Conservation (phyloP, 257 asterid species). For the Haberlea rhodopensis region DNA sequence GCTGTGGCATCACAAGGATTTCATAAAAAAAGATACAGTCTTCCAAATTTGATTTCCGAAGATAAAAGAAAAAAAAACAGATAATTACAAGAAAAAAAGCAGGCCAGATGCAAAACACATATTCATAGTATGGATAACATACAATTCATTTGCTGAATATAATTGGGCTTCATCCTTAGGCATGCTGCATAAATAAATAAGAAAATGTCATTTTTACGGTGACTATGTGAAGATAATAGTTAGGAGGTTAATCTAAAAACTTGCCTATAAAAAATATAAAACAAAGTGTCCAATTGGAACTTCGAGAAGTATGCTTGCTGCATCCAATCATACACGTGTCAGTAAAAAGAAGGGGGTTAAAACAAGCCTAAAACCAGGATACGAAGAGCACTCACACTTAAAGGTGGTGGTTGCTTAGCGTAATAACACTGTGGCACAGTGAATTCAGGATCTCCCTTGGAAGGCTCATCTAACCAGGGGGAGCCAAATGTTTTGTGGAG, state of each 20-base stretch:
- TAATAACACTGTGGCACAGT: slow-evolving; percentile 88
- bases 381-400: slow-evolving; percentile 56
- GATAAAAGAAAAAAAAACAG: neutral
- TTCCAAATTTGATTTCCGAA: slow-evolving; percentile 1
- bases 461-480: slow-evolving; percentile 96
- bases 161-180: slow-evolving; percentile 96
- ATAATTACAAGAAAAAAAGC: neutral
- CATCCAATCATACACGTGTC: slow-evolving; percentile 40
- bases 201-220: slow-evolving; percentile 16
- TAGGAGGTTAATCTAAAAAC: slow-evolving; percentile 20
- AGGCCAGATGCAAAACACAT: neutral
- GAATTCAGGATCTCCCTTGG: slow-evolving; percentile 90
- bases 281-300: slow-evolving; percentile 82
- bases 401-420: slow-evolving; percentile 77
- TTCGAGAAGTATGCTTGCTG: slow-evolving; percentile 89
- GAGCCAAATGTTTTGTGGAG: slow-evolving; percentile 85
- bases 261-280: slow-evolving; percentile 82
- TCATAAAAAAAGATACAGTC: neutral
- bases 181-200: slow-evolving; percentile 65
- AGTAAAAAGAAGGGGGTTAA: slow-evolving; percentile 24
- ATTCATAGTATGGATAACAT: slow-evolving; percentile 34
- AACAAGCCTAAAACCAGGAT: slow-evolving; percentile 18
- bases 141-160: slow-evolving; percentile 93
- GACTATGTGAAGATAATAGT: slow-evolving; percentile 20
- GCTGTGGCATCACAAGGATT: slow-evolving; percentile 5